Conservation (phyloP, 1,284 basidiomycete species). For the Porogramme epimiltina region DNA sequence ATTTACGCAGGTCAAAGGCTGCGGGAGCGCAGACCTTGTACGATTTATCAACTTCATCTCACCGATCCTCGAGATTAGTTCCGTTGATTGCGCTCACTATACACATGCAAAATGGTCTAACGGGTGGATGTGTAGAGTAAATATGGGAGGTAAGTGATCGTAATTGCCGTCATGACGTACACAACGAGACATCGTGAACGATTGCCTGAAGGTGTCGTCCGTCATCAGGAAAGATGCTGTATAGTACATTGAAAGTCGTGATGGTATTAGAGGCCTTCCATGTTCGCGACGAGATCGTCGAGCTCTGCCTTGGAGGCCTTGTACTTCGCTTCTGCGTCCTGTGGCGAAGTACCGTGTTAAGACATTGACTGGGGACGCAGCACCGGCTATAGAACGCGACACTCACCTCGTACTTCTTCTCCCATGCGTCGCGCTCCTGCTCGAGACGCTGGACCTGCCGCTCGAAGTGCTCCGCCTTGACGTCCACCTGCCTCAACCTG, state of each 20-base stretch:
- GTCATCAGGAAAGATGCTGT: constrained; percentile 10
- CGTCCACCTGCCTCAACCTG: constrained; percentile 95
- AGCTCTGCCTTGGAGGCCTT: constrained; percentile 80
- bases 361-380: not conserved
- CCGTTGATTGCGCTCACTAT: constrained; percentile 17
- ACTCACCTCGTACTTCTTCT: constrained; percentile 91
- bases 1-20: too few relatives aligned
- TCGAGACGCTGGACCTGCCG: constrained; percentile 87
- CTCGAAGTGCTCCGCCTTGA: constrained; percentile 99
- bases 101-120: constrained; percentile 18
- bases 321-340: constrained; percentile 82
- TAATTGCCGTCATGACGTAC: constrained; percentile 11
- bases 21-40: not conserved
- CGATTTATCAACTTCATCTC: not conserved
- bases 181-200: not conserved
- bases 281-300: constrained; percentile 82
- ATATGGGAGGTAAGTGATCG: constrained; percentile 17
- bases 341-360: constrained; percentile 11
- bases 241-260: constrained; percentile 18
- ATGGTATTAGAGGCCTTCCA: constrained; percentile 73
- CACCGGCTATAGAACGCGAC: constrained; percentile 5
- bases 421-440: constrained; percentile 92
- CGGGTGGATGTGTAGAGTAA: constrained; percentile 19
- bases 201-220: not conserved
- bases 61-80: not conserved